phyloP scores from a whole-genome alignment of 768 basidiomycete species.

The Suillus fuscotomentosus region DNA sequence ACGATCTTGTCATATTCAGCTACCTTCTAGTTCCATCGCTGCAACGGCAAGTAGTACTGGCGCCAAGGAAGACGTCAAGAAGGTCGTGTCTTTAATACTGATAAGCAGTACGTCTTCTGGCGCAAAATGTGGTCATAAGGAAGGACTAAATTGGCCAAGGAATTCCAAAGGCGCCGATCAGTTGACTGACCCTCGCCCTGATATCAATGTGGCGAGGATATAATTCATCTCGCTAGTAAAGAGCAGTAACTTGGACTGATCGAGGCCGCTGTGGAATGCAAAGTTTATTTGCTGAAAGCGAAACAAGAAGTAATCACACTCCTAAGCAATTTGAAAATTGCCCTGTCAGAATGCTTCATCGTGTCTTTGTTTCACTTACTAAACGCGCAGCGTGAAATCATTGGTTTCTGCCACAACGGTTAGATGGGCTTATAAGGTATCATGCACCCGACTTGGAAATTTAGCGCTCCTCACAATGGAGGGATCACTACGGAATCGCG shows the following conservation, averaged over 20 bases:
- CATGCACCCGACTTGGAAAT: neutral
- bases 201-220: constrained; percentile 52
- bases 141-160: constrained; percentile 45
- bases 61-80: constrained; percentile 30
- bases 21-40: constrained; percentile 41
- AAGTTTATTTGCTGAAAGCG: constrained; percentile 38
- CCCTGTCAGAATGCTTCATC: neutral
- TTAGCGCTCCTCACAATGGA: neutral
- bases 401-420: neutral
- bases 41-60: constrained; percentile 24
- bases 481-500: neutral
- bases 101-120: constrained; percentile 15
- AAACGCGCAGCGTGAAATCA: neutral
- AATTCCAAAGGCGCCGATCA: constrained; percentile 48
- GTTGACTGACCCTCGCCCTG: constrained; percentile 42
- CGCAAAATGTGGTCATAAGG: constrained; percentile 20
- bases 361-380: no score
- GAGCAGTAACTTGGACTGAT: constrained; percentile 39
- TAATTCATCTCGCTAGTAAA: constrained; percentile 53
- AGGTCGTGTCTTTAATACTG: constrained; percentile 44
- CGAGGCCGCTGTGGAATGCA: constrained; percentile 47
- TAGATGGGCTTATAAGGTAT: neutral
- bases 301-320: neutral
- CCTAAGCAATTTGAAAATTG: no score
- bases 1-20: constrained; percentile 40